Base-by-base conservation (phyloP, 2,329 filamentous ascomycete genomes). In the Cryoendolithus antarcticus region DNA sequence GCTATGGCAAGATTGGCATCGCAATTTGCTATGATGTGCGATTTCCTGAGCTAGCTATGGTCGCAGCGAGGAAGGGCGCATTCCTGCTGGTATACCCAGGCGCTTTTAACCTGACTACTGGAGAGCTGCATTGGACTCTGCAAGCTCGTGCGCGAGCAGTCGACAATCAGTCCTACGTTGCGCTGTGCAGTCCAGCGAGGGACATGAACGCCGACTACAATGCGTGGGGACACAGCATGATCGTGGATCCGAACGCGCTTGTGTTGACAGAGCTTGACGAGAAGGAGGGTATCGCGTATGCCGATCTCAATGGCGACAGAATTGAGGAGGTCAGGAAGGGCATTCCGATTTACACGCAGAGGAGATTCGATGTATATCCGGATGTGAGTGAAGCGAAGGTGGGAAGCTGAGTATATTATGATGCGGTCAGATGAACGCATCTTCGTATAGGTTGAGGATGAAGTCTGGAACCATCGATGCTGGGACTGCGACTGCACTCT, bases 21-120 rank as follows among this genome's bases (percentile, higher is more conserved):
- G 88, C 84, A 27, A 96, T 98, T 58, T 98, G 91, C 72, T 98
- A 98, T 65, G 91, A 98, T 63, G 77, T 98, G 40, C 85, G 91
- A 31, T 98, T 98, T 67, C 89, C 91, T 0, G 91, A 96, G 64
- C 70, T 94, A 8, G 91, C 86, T 3, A 91, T 77, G 58, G 80
- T 96, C 41, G 89, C 89, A 0, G 85, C 89, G 12, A 73, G 91
- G 27, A 77, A 78, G 49, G 86, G 82, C n/a, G 82, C 78, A 42
- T 98, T 98, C 61, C 71, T 85, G 34, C 74, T 96, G 39, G 60
- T 96, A 11, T 96, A 95, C 62, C 91, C 91, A 0, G 91, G 86
- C n/a, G 91, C 91, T 1, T 98, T 98, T 71, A 98, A 96, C 63
- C 70, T 83, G 44, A 94, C 86, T 1, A 98, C 91, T 0, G 91